Evolutionary conservation across 768 basidiomycete species (phyloP).

Genomic region (Hygrocybe coccinea): DNA sequence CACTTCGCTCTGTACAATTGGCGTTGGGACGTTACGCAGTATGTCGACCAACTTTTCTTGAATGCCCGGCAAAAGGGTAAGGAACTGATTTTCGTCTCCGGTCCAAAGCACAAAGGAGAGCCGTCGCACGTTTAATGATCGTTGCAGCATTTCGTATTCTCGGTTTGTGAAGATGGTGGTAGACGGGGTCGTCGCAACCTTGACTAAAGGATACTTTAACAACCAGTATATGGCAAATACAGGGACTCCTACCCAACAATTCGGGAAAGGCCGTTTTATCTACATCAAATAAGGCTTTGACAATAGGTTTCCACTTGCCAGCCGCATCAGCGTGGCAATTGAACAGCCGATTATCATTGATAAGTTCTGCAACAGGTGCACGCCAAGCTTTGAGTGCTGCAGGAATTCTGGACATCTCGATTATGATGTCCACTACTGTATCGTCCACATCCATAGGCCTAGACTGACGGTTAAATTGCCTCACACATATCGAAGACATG

Average conservation of each 20-base stretch:
- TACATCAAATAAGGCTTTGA: conserved; percentile 74
- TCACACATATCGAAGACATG: neutral
- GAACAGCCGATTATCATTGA: conserved; percentile 87
- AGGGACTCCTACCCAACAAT: conserved; percentile 54
- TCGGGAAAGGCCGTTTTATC: conserved; percentile 87
- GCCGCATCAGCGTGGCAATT: conserved; percentile 57
- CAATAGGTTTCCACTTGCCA: conserved; percentile 66
- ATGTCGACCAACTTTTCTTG: conserved; percentile 97
- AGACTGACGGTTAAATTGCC: conserved; percentile 11
- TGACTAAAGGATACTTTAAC: conserved; percentile 41
- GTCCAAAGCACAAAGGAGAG: conserved; percentile 82
- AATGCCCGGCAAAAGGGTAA: conserved; percentile 86
- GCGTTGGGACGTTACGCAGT: conserved; percentile 69
- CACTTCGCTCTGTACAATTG: conserved; percentile 88
- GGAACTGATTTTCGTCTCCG: conserved; percentile 86
- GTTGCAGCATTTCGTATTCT: conserved; percentile 86
- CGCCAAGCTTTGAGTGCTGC: conserved; percentile 82
- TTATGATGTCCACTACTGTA: conserved; percentile 59
- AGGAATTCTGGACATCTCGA: conserved; percentile 75
- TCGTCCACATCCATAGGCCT: conserved; percentile 78
- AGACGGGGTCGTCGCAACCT: conserved; percentile 79
- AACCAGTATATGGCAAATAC: conserved; percentile 27
- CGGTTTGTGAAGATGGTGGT: conserved; percentile 95
- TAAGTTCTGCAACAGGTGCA: conserved; percentile 67
- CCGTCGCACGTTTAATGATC: conserved; percentile 81